Evolutionary conservation across 495 filamentous ascomycete genomes (phyloP), one percentile per base, ranked within the genome.

Genomic region (Penicillium odoratum): DNA sequence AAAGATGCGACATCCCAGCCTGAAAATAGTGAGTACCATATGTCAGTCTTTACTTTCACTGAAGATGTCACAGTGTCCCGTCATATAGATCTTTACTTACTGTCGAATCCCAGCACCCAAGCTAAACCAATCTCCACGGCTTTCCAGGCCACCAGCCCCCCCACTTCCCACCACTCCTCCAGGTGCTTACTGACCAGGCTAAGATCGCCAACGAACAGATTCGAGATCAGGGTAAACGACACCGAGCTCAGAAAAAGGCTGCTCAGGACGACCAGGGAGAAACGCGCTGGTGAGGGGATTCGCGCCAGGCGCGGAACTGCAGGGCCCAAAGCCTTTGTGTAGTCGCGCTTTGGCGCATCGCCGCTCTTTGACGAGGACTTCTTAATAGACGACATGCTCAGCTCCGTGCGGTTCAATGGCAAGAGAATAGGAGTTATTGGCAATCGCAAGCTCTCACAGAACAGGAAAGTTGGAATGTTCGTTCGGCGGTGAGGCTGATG

Each of bases 71-170:
- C 9, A 18, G 15, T 45, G 9, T 15, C 1, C 46, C 9, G 31
- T 6, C 7, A 38, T 53, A 15, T 33, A 7, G 42, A 18, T 52
- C 15, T 53, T 31, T 18, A 65, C 78, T 61, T 68, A 88, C 85
- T 80, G 68, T 93, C 91, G 66, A 84, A 91, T 48, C 83, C 78
- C 36, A 84, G 74, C 58, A 76, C 80, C 91, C 90, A 95, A 33
- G 81, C 84, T 16, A 90, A 60, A 25, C 78, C 85, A 48, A 96
- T 77, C 68, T 89, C 85, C 34, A 85, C 76, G 55, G 86, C 72
- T 73, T 80, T 87, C 88, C 88, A 93, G 7, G 62, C 82, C 10
- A 88, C 71, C 55, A 90, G 65, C 5, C 81, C 78, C 7, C 60
- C 78, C n/a, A 88, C 75, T 68, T 90, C 84, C 64, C 75, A 74